These are phyloP conservation scores for Argentina anserina DNA, from an alignment of 306 rosid species.

Conservation along the genomic window DNA sequence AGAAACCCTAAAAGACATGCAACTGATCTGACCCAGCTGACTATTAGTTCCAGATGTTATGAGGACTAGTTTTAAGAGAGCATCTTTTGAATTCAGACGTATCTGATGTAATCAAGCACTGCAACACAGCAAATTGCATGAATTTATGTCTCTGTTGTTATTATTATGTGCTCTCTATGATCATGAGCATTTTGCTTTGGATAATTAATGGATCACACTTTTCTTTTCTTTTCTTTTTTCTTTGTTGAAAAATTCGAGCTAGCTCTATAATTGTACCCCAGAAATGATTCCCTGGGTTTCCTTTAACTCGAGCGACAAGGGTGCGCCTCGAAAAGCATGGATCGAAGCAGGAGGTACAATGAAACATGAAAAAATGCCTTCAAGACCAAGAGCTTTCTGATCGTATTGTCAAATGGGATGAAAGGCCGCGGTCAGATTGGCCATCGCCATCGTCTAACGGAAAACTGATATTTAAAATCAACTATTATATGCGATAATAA, in stretches of 20 bases:
- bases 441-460: neutral
- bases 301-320: slow-evolving; percentile 26
- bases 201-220: slow-evolving; percentile 16
- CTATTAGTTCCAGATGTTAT: neutral
- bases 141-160: slow-evolving; percentile 14
- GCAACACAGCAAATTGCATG: neutral
- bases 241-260: slow-evolving; percentile 23
- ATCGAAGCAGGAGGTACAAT: slow-evolving; percentile 12
- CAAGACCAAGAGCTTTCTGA: neutral
- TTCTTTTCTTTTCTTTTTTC: slow-evolving; percentile 9
- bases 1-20: neutral
- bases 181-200: slow-evolving; percentile 11
- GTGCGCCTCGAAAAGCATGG: slow-evolving; percentile 31
- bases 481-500: neutral
- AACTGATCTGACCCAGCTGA: neutral
- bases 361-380: neutral
- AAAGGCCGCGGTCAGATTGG: neutral
- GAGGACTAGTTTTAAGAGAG: neutral
- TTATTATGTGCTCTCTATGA: slow-evolving; percentile 7
- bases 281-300: slow-evolving; percentile 11
- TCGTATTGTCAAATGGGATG: neutral
- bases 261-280: slow-evolving; percentile 31
- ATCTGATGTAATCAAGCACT: slow-evolving; percentile 20
- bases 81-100: slow-evolving; percentile 19
- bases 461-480: too few species aligned